A percentile compares a stretch with the other conserved stretches of the same genome.
phyloP scores from a whole-genome alignment of 176 grass and related monocot genomes.

The Zea mays region DNA sequence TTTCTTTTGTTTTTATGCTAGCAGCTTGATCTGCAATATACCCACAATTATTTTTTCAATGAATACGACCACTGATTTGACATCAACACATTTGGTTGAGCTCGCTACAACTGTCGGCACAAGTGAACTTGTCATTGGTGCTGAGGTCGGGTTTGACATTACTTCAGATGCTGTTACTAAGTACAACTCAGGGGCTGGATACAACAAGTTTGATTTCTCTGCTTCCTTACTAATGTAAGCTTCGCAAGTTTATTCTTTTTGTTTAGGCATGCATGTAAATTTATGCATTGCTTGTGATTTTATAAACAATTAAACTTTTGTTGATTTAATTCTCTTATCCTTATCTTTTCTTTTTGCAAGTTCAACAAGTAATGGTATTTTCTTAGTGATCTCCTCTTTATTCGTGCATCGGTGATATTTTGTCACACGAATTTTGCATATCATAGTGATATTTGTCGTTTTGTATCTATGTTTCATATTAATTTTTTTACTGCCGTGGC shows the following conservation, averaged over 20 bases:
- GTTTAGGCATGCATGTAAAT: neutral
- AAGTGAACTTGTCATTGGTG: constrained; percentile 62
- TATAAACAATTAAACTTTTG: neutral
- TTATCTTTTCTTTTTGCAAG: neutral
- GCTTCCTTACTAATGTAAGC: constrained; percentile 68
- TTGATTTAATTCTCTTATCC: neutral
- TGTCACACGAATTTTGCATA: no score
- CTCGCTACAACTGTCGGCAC: constrained; percentile 62
- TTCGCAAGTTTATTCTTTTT: constrained; percentile 14
- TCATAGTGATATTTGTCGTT: no score
- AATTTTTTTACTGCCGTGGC: no score
- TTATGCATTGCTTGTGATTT: neutral
- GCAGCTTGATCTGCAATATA: constrained; percentile 89
- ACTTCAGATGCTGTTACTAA: constrained; percentile 79
- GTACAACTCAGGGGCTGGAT: constrained; percentile 80
- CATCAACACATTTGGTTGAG: constrained; percentile 70
- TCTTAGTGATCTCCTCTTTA: neutral
- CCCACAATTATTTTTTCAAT: constrained; percentile 55
- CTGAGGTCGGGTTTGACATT: constrained; percentile 90
- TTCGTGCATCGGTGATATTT: no score
- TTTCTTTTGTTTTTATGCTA: neutral
- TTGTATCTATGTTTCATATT: no score
- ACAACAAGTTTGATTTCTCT: constrained; percentile 76
- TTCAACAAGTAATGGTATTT: neutral
- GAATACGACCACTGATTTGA: constrained; percentile 70